A percentile compares a stretch with the other conserved stretches of the same genome.
These are phyloP conservation scores for Alnus glutinosa DNA, from an alignment of 306 rosid species.

Conservation along the genomic window DNA sequence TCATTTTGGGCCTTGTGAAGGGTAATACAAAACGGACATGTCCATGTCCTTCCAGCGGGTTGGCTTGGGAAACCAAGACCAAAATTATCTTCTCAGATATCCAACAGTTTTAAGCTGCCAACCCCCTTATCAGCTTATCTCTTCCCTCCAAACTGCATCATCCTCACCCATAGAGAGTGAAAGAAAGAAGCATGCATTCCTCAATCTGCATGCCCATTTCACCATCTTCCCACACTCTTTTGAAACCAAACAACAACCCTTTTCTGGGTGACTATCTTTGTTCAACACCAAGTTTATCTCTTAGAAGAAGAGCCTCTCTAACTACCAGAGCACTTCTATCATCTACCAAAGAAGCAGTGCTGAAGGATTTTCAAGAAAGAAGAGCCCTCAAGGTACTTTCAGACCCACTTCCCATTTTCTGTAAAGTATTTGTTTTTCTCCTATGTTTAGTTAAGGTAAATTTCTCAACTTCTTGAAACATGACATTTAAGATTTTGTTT, in stretches of 20 bases:
- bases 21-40: no score
- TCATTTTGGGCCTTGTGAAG: no score
- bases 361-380: conserved; percentile 65
- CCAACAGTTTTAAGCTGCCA: conserved; percentile 3
- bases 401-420: conserved; percentile 6
- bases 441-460: background rate
- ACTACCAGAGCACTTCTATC: conserved; percentile 59
- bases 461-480: background rate
- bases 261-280: conserved; percentile 32
- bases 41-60: background rate
- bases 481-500: no score
- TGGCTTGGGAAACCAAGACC: conserved; percentile 28
- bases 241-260: conserved; percentile 51
- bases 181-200: conserved; percentile 48
- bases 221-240: conserved; percentile 48
- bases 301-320: conserved; percentile 45
- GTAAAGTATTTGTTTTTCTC: background rate
- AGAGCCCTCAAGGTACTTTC: conserved; percentile 77
- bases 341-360: conserved; percentile 54
- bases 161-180: conserved; percentile 10
- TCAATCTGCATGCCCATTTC: conserved; percentile 53
- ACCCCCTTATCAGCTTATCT: conserved; percentile 49
- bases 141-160: conserved; percentile 25
- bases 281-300: conserved; percentile 39
- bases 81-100: conserved; percentile 25